These are phyloP conservation scores for Tuber melanosporum DNA, from an alignment of 495 filamentous ascomycete species.

Conservation along the genomic window DNA sequence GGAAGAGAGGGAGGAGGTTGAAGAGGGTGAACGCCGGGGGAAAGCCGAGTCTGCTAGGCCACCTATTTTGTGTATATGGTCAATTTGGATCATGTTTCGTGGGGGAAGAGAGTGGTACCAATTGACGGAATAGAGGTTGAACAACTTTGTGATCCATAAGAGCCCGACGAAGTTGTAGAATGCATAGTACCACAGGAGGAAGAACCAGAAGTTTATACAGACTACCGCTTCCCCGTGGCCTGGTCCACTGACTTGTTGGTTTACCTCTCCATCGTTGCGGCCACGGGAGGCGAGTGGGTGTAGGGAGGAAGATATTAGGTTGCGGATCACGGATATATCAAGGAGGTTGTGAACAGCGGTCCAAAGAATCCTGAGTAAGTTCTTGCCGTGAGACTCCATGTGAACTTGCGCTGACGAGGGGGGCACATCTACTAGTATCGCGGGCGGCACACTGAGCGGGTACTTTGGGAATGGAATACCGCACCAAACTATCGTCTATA, in stretches of 20 bases:
- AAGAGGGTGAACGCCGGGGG: slow-evolving; percentile 53
- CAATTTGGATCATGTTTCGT: neutral
- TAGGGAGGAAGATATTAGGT: slow-evolving; percentile 26
- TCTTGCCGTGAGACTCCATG: neutral
- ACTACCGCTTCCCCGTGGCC: slow-evolving; percentile 57
- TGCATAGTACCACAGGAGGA: slow-evolving; percentile 59
- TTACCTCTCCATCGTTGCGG: slow-evolving; percentile 13
- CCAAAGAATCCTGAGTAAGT: slow-evolving; percentile 3
- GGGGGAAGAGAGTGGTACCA: slow-evolving; percentile 52
- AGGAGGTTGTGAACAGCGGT: slow-evolving; percentile 27
- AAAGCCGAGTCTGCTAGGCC: slow-evolving; percentile 56
- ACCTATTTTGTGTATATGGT: slow-evolving; percentile 37
- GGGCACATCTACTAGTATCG: slow-evolving; percentile 31
- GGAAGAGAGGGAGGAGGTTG: slow-evolving; percentile 50
- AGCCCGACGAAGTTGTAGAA: slow-evolving; percentile 59
- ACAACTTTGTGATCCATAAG: slow-evolving; percentile 62
- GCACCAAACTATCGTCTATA: slow-evolving; percentile 56
- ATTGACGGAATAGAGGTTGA: slow-evolving; percentile 57
- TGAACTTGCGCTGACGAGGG: neutral
- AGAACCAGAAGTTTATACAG: slow-evolving; percentile 62
- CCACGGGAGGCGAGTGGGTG: slow-evolving; percentile 9
- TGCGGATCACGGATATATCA: slow-evolving; percentile 26
- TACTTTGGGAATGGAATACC: slow-evolving; percentile 60
- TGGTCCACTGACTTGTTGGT: slow-evolving; percentile 46
- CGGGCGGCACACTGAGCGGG: slow-evolving; percentile 41